phyloP scores from a whole-genome alignment of 352 stramenopile genomes.

The Globisporangium alternatum region DNA sequence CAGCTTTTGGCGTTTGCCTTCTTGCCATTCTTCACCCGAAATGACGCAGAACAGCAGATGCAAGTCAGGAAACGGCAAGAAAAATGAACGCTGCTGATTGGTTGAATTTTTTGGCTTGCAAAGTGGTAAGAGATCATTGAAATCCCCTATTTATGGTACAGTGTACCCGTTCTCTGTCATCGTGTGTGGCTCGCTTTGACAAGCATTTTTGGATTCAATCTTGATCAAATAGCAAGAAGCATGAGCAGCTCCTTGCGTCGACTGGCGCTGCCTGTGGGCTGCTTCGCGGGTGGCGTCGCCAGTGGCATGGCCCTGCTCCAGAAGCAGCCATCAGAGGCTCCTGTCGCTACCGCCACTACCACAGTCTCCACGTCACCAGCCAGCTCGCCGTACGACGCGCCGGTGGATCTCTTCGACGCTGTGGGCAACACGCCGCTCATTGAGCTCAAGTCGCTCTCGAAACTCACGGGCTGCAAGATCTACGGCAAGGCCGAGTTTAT shows the following conservation, averaged over 20 bases:
- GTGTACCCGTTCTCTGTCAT: not conserved
- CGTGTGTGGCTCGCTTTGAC: no score
- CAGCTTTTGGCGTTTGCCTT: no score
- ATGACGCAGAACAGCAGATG: no score
- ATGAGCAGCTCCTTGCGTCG: constrained; percentile 17
- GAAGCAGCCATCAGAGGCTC: not conserved
- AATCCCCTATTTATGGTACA: not conserved
- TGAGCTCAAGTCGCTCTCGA: constrained; percentile 60
- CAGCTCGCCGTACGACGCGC: constrained; percentile 22
- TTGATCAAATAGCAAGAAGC: not conserved
- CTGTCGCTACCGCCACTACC: not conserved
- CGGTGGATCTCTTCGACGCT: constrained; percentile 58
- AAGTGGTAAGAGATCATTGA: no score
- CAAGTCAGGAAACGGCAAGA: no score
- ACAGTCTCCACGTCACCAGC: not conserved
- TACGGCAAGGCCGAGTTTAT: constrained; percentile 81
- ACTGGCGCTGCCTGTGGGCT: constrained; percentile 17
- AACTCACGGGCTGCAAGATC: constrained; percentile 72
- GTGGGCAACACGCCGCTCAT: constrained; percentile 79
- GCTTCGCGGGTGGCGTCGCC: constrained; percentile 19
- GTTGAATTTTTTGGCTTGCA: no score
- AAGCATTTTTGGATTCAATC: not conserved
- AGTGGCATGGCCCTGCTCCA: constrained; percentile 8
- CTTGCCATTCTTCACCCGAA: no score
- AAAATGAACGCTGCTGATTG: no score